Evolutionary conservation across 2,329 filamentous ascomycete species (phyloP).

Genomic region (Aspergillus sp.): DNA sequence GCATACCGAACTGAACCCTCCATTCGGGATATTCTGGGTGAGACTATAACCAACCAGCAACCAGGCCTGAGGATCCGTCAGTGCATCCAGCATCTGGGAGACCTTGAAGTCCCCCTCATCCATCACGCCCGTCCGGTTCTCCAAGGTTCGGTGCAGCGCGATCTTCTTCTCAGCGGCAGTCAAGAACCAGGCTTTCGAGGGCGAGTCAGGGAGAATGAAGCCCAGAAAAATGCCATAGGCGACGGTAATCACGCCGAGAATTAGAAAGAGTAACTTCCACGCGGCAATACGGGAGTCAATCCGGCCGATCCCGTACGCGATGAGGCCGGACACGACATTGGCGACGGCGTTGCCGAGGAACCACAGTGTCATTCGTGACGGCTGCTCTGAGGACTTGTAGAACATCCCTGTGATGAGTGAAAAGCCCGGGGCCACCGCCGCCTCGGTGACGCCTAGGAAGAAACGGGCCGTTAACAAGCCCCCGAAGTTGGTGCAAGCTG

Average conservation of each 20-base stretch:
- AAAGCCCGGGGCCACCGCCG: constrained; percentile 5
- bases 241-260: background rate
- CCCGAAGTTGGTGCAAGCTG: background rate
- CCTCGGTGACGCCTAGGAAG: constrained; percentile 1
- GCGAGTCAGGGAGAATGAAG: constrained; percentile 4
- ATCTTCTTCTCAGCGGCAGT: background rate
- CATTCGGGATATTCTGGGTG: too few species aligned
- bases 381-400: constrained; percentile 3
- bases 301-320: background rate
- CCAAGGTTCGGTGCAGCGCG: background rate
- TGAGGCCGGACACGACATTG: background rate
- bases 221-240: background rate
- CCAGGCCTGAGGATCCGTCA: constrained; percentile 30
- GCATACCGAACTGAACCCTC: too few species aligned
- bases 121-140: background rate
- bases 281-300: constrained; percentile 12
- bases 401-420: constrained; percentile 7
- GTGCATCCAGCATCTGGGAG: constrained; percentile 31
- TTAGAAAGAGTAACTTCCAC: constrained; percentile 14
- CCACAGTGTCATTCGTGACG: constrained; percentile 1
- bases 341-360: constrained; percentile 2
- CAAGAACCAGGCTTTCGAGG: constrained; percentile 2
- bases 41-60: constrained; percentile 18
- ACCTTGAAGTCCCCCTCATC: too few species aligned
- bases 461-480: constrained; percentile 2